Evolutionary conservation across 1,139 yeast species (phyloP).

Genomic region (Magnusiomyces suaveolens): DNA sequence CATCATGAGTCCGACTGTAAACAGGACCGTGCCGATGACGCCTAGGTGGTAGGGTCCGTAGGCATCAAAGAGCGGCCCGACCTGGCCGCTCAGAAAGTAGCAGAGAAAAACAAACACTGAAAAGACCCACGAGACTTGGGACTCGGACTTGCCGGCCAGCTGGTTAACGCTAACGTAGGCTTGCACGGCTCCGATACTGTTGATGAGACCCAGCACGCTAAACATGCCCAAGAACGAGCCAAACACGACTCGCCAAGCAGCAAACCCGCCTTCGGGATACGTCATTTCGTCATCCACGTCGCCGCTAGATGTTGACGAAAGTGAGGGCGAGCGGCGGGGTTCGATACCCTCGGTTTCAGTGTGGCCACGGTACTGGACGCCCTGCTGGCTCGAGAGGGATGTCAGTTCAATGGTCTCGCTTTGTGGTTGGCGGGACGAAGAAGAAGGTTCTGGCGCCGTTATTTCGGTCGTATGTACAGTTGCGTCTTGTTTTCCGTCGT

Average conservation of each 20-base stretch:
- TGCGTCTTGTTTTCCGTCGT: too few relatives aligned
- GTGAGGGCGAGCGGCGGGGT: not conserved
- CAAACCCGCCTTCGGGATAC: conserved; percentile 56
- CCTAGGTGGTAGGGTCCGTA: conserved; percentile 24
- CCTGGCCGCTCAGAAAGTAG: conserved; percentile 48
- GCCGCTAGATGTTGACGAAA: not conserved
- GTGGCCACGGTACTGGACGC: not conserved
- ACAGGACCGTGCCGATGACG: conserved; percentile 38
- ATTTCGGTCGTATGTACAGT: too few relatives aligned
- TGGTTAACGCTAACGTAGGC: conserved; percentile 46
- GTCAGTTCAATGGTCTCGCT: too few relatives aligned
- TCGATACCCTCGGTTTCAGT: not conserved
- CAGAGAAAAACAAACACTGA: conserved; percentile 47
- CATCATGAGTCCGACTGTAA: conserved; percentile 42
- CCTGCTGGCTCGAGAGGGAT: too few relatives aligned
- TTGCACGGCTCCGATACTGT: conserved; percentile 52
- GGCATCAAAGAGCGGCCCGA: conserved; percentile 53
- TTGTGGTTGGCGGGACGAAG: too few relatives aligned
- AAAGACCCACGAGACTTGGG: conserved; percentile 55
- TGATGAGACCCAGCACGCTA: conserved; percentile 54
- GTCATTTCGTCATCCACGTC: not conserved
- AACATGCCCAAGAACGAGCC: conserved; percentile 52
- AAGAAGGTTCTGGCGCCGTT: too few relatives aligned
- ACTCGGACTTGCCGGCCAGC: conserved; percentile 35
- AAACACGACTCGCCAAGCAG: conserved; percentile 49